Evolutionary conservation across 148 eudicot genomes (phyloP).

Genomic region (Fagopyrum esculentum): DNA sequence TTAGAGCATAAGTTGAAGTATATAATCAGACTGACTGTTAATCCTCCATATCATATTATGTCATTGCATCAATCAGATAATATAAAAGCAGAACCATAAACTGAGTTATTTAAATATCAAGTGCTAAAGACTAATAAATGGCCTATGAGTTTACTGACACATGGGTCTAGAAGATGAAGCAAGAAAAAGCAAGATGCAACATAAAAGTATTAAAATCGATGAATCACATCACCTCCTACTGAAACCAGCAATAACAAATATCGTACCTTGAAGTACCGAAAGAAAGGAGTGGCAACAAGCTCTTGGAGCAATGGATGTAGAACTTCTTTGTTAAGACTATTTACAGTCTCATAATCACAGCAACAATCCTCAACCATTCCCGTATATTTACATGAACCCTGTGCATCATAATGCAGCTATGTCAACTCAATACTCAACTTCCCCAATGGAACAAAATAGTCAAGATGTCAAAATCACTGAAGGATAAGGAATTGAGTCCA

Average conservation of each 20-base stretch:
- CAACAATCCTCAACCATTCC: slow-evolving; percentile 96
- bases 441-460: neutral
- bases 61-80: neutral
- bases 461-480: neutral
- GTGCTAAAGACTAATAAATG: neutral
- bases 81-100: neutral
- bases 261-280: slow-evolving; percentile 89
- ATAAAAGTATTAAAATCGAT: neutral
- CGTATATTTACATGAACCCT: slow-evolving; percentile 38
- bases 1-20: neutral
- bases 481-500: neutral
- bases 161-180: neutral
- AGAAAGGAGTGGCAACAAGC: slow-evolving; percentile 84
- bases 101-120: neutral
- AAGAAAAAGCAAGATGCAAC: neutral
- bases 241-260: neutral
- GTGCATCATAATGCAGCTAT: neutral
- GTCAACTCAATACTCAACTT: neutral
- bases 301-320: slow-evolving; percentile 87
- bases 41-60: too few relatives aligned
- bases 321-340: slow-evolving; percentile 63
- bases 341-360: slow-evolving; percentile 93
- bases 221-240: neutral
- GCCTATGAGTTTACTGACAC: neutral
- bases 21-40: neutral